phyloP scores from a whole-genome alignment of 2,329 filamentous ascomycete genomes.

The Fusarium staphyleae region DNA sequence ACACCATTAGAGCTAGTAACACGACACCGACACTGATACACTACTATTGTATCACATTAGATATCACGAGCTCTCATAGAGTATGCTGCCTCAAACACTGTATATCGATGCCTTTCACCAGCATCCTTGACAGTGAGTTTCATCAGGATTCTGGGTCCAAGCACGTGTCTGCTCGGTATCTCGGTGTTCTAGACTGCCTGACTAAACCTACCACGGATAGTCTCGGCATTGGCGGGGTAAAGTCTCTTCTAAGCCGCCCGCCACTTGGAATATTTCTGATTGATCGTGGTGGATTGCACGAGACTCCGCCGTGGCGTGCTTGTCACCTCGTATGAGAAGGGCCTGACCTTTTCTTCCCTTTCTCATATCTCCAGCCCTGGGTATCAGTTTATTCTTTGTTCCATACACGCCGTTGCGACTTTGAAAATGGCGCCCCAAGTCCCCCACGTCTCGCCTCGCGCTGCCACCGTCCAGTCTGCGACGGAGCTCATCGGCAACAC shows the following conservation, averaged over 20 bases:
- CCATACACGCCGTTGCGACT: background rate
- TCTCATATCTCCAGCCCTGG: background rate
- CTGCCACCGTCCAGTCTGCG: conserved; percentile 64
- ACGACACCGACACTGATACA: no score
- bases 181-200: conserved; percentile 23
- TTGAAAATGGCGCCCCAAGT: conserved; percentile 39
- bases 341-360: background rate
- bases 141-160: no score
- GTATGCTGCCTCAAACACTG: no score
- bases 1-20: no score
- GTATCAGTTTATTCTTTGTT: background rate
- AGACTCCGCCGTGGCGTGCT: conserved; percentile 41
- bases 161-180: conserved; percentile 11
- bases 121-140: no score
- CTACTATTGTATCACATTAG: no score
- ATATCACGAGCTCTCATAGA: no score
- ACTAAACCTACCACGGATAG: conserved; percentile 35
- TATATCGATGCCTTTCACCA: no score
- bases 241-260: conserved; percentile 25
- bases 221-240: conserved; percentile 44
- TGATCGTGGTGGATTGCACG: conserved; percentile 17
- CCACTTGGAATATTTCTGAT: conserved; percentile 29
- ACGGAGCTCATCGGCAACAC: conserved; percentile 94
- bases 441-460: conserved; percentile 44
- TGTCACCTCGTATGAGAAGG: conserved; percentile 25